Conservation (phyloP, 2,329 filamentous ascomycete genomes). For the Beauveria australis region DNA sequence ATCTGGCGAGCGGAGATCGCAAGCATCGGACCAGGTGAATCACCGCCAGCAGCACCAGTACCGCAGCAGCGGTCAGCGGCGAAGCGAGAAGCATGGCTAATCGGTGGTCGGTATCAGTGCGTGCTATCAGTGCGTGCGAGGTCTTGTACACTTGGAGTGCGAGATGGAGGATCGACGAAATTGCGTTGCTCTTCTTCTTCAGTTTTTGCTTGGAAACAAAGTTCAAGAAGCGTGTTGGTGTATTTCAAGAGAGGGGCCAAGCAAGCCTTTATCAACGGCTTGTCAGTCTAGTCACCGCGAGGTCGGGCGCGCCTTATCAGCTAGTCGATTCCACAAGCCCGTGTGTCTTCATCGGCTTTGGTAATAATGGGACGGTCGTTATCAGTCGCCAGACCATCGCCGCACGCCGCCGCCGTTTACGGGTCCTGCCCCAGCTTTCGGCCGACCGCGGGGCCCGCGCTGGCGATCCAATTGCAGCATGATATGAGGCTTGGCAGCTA, state of each 20-base stretch:
- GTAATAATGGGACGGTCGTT: background rate
- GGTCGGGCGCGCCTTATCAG: constrained; percentile 6
- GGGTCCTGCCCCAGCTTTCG: constrained; percentile 3
- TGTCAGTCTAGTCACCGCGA: background rate
- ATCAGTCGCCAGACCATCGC: constrained; percentile 1
- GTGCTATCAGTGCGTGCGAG: background rate
- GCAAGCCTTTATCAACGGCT: background rate
- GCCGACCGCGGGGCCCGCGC: constrained; percentile 4
- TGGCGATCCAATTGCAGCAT: background rate
- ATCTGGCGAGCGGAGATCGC: constrained; percentile 25
- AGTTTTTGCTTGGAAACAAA: too few species aligned
- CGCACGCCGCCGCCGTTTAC: background rate
- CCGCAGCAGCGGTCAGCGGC: constrained; percentile 19
- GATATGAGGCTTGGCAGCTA: background rate
- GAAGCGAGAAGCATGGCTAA: constrained; percentile 18
- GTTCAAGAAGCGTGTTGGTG: background rate
- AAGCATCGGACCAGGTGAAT: constrained; percentile 21
- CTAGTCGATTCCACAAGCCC: background rate
- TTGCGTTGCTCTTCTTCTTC: too few species aligned
- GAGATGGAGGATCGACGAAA: too few species aligned
- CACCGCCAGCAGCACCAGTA: constrained; percentile 17
- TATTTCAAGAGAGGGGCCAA: background rate
- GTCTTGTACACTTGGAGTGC: too few species aligned
- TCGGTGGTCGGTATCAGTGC: background rate
- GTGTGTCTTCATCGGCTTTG: background rate